Percentiles rank a stretch among this genome's conserved stretches.
Conservation (phyloP, 2,329 filamentous ascomycete species). For the Fusarium paranaense region DNA sequence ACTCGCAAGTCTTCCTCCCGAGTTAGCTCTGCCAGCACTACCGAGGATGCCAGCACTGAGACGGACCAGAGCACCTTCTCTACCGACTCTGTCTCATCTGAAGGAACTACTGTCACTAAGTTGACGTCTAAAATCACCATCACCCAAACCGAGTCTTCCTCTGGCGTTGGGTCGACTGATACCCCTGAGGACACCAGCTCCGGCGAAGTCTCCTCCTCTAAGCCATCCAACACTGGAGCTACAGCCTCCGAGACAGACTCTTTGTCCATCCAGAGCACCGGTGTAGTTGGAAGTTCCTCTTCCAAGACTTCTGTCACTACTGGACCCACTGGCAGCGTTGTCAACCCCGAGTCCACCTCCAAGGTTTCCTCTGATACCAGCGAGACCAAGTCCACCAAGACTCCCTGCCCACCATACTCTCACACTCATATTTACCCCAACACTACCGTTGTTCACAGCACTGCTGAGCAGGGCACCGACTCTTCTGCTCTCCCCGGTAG, state of each 20-base stretch:
- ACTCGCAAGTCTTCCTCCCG: not conserved
- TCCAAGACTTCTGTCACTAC: not conserved
- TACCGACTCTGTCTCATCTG: not conserved
- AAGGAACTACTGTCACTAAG: not conserved
- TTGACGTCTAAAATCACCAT: constrained; percentile 4
- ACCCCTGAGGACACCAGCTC: constrained; percentile 1
- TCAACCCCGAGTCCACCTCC: constrained; percentile 4
- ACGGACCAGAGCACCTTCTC: constrained; percentile 12
- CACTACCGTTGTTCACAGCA: constrained; percentile 25
- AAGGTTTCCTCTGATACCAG: not conserved
- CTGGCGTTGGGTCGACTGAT: not conserved
- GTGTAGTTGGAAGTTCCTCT: not conserved
- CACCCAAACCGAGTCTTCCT: constrained; percentile 12
- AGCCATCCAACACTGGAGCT: constrained; percentile 3
- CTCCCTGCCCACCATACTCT: constrained; percentile 9
- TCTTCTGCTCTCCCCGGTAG: constrained; percentile 24
- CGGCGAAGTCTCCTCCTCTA: not conserved
- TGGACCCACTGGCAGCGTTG: not conserved
- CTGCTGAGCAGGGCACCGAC: not conserved
- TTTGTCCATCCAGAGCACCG: not conserved
- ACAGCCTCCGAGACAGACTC: not conserved
- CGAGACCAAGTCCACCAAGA: constrained; percentile 16
- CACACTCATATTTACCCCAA: constrained; percentile 34
- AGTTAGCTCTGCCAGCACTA: not conserved
- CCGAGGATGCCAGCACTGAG: constrained; percentile 3